Evolutionary conservation across 1,284 basidiomycete species (phyloP), one percentile per base, ranked within the genome.

Genomic region (Polyporus tsugae): DNA sequence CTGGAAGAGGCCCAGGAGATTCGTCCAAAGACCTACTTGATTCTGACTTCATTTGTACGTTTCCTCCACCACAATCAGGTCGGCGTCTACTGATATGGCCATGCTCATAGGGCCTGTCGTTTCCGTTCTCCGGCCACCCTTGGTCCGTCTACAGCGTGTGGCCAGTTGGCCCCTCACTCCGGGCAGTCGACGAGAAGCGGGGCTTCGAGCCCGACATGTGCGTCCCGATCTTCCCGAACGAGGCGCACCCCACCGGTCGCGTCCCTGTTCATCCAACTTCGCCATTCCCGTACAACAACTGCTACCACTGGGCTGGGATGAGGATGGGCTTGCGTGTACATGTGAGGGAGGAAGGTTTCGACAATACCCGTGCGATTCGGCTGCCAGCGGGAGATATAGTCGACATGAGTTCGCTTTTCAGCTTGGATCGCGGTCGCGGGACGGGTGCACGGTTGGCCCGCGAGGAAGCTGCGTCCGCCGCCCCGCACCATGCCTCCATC

Each of bases 141-240:
- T 62, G 60, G 60, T 66, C 2, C 55, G 7, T 19, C 2, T 63
- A 41, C n/a, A 19, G 11, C 1, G 25, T 41, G 4, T 46, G 17
- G 4, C 60, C 49, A 1, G 35, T 66, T 1, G 60, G 52, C 7
- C 49, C 60, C 4, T 15, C 25, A 1, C 60, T 58, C 19, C 65
- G 52, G 6, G 22, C 60, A 2, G 60, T n/a, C 9, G 52, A 62
- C 39, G 15, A 10, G 2, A 55, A 49, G 22, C 46, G 46, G n/a
- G 46, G 22, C 3, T 19, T 13, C 22, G 46, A 49, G 46, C 11
- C 46, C 46, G 46, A 58, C 22, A 66, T 66, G 61, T 62, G 41
- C 17, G 6, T 62, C 6, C 65, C 65, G n/a, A 63, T 66, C 33
- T 57, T 49, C 22, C 65, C 65, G 4, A 59, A 59, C 42, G 22